These are phyloP conservation scores for Neofusicoccum ribis DNA, from an alignment of 2,329 filamentous ascomycete genomes.

Conservation along the genomic window DNA sequence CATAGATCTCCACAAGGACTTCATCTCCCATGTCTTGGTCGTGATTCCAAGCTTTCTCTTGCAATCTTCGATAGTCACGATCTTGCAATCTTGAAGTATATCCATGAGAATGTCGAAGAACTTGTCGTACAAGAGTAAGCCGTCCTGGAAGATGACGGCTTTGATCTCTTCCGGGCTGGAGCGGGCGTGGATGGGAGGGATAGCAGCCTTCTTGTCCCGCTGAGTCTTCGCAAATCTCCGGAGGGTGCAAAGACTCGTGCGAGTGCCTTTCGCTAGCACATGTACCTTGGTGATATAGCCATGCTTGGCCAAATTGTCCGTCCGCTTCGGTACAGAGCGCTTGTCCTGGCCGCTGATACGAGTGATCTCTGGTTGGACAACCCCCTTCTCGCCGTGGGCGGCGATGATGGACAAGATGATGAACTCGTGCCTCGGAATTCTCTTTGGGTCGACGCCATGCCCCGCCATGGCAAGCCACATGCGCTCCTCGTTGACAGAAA, in stretches of 20 bases:
- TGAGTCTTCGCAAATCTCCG: slow-evolving; percentile 48
- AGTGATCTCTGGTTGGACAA: slow-evolving; percentile 59
- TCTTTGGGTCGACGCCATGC: slow-evolving; percentile 57
- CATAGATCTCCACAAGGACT: slow-evolving; percentile 41
- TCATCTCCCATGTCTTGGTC: slow-evolving; percentile 38
- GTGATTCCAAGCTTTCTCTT: slow-evolving; percentile 35
- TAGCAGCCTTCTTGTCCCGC: slow-evolving; percentile 24
- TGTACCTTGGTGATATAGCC: slow-evolving; percentile 62
- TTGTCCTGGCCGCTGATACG: slow-evolving; percentile 63
- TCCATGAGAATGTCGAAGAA: slow-evolving; percentile 52
- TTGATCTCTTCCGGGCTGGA: slow-evolving; percentile 24
- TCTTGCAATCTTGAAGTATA: slow-evolving; percentile 50
- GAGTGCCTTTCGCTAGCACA: slow-evolving; percentile 48
- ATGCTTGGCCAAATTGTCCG: slow-evolving; percentile 56
- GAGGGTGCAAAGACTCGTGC: slow-evolving; percentile 59
- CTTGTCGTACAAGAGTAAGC: slow-evolving; percentile 49
- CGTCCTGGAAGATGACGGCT: slow-evolving; percentile 36
- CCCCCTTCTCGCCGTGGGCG: slow-evolving; percentile 53
- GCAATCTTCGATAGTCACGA: slow-evolving; percentile 55
- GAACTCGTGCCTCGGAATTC: slow-evolving; percentile 57
- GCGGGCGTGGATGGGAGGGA: slow-evolving; percentile 10
- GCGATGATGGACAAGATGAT: slow-evolving; percentile 60
- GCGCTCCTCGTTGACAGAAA: slow-evolving; percentile 54
- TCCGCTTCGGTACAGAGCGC: slow-evolving; percentile 62
- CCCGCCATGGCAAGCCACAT: slow-evolving; percentile 63